Evolutionary conservation across 352 stramenopile genomes (phyloP).

Genomic region (Phytopythium vexans): DNA sequence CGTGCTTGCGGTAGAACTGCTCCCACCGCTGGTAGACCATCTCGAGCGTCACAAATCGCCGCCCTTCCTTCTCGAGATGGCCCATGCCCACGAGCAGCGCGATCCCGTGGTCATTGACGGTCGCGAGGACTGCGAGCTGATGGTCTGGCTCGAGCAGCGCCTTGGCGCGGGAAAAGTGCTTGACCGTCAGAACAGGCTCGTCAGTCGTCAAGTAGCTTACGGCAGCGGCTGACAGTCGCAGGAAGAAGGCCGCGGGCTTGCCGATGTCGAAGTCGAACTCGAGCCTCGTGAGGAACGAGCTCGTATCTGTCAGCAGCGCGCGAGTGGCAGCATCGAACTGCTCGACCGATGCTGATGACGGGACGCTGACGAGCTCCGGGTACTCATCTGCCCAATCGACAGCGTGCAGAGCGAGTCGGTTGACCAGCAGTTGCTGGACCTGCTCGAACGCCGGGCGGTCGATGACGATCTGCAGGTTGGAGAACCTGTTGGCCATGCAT

Average conservation of each 20-base stretch:
- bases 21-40: slow-evolving; percentile 84
- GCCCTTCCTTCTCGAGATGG: slow-evolving; percentile 62
- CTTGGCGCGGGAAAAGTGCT: slow-evolving; percentile 52
- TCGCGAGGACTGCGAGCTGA: slow-evolving; percentile 67
- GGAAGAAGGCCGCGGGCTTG: slow-evolving; percentile 64
- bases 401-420: slow-evolving; percentile 32
- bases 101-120: slow-evolving; percentile 64
- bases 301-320: slow-evolving; percentile 27
- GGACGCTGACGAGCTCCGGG: slow-evolving; percentile 6
- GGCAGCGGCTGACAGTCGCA: slow-evolving; percentile 48
- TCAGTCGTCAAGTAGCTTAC: slow-evolving; percentile 41
- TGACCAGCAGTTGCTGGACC: slow-evolving; percentile 40
- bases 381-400: slow-evolving; percentile 23
- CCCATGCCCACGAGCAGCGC: slow-evolving; percentile 77
- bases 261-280: slow-evolving; percentile 79
- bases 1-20: slow-evolving; percentile 75
- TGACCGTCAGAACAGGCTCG: slow-evolving; percentile 28
- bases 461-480: slow-evolving; percentile 76
- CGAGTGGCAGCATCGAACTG: slow-evolving; percentile 42
- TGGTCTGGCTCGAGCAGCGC: slow-evolving; percentile 68
- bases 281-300: slow-evolving; percentile 46
- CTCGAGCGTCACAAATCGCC: slow-evolving; percentile 72
- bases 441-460: slow-evolving; percentile 51
- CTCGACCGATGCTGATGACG: slow-evolving; percentile 23
- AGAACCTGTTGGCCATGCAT: slow-evolving; percentile 44